Evolutionary conservation across 805 yeast genomes (phyloP).

Genomic region (Schizosaccharomyces osmophilus): DNA sequence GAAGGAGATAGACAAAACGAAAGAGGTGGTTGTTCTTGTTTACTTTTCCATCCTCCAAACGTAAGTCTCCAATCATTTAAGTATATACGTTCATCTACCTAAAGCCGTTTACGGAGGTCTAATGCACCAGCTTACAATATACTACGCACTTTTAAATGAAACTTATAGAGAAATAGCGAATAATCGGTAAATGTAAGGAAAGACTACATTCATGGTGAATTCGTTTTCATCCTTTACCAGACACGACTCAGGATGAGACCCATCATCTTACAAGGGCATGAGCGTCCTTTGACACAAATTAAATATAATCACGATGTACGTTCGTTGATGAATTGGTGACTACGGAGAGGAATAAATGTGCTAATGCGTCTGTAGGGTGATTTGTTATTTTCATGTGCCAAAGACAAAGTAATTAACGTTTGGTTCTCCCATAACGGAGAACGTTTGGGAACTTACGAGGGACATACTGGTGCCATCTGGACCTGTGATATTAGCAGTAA

Average conservation of each 20-base stretch:
- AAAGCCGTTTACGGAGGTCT: no score
- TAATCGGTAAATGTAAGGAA: background rate
- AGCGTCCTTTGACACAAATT: slow-evolving; percentile 77
- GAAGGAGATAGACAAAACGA: no score
- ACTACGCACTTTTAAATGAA: no score
- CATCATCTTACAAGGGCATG: slow-evolving; percentile 52
- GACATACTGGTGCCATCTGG: slow-evolving; percentile 88
- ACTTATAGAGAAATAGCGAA: no score
- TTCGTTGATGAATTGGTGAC: background rate
- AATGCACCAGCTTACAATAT: no score
- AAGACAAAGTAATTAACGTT: slow-evolving; percentile 44
- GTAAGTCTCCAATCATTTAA: no score
- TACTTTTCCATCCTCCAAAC: no score
- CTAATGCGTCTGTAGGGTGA: slow-evolving; percentile 56
- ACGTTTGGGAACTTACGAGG: slow-evolving; percentile 73
- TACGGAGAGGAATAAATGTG: background rate
- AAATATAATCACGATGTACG: slow-evolving; percentile 1
- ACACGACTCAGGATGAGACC: slow-evolving; percentile 30
- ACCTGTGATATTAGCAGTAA: slow-evolving; percentile 55
- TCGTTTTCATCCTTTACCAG: background rate
- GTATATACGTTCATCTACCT: no score
- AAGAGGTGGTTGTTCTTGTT: no score
- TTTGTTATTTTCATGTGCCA: slow-evolving; percentile 69
- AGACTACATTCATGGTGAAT: background rate
- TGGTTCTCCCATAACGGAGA: slow-evolving; percentile 95